These are phyloP conservation scores for Rhododendron molle DNA, from an alignment of 148 eudicot species.

Conservation along the genomic window DNA sequence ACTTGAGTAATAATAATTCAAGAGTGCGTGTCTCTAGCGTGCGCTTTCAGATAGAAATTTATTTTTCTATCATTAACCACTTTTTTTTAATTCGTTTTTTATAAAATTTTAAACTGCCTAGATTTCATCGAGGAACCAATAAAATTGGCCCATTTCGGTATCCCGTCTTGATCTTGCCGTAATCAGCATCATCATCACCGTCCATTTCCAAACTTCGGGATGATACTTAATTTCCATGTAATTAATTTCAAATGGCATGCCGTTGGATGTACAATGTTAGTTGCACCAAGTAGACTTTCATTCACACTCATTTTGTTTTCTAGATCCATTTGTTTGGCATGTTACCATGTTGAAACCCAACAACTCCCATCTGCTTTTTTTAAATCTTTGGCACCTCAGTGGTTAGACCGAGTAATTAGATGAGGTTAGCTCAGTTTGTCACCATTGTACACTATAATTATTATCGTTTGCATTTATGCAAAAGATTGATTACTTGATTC, in stretches of 20 bases:
- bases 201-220: background rate
- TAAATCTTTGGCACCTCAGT: background rate
- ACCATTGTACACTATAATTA: too few species aligned
- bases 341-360: background rate
- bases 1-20: constrained; percentile 2
- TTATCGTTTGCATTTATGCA: too few species aligned
- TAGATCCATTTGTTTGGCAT: background rate
- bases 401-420: background rate
- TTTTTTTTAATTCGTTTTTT: background rate
- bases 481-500: too few species aligned
- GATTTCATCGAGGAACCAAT: constrained; percentile 15
- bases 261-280: background rate
- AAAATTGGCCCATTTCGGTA: constrained; percentile 10
- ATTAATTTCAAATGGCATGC: background rate
- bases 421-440: too few species aligned
- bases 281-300: background rate
- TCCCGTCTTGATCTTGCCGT: constrained; percentile 17
- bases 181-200: constrained; percentile 6
- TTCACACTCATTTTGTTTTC: background rate
- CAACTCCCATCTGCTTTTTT: background rate
- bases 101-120: constrained; percentile 9
- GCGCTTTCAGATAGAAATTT: constrained; percentile 39
- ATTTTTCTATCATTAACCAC: background rate
- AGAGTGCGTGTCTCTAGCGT: constrained; percentile 27
- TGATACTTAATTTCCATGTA: background rate